phyloP scores from a whole-genome alignment of 2,329 filamentous ascomycete species.

The Simplicillium aogashimaense region DNA sequence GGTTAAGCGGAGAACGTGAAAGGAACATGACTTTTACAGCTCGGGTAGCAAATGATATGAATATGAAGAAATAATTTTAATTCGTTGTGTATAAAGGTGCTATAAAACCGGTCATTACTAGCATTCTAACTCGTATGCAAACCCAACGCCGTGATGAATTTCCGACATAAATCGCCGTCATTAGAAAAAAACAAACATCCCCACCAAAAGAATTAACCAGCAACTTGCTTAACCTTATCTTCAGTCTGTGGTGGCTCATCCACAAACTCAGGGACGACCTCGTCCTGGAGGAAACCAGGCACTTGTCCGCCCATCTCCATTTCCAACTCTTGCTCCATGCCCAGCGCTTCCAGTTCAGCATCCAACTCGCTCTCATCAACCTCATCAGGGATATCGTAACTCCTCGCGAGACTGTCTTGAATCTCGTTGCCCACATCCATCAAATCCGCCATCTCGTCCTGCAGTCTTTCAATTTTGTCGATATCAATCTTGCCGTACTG shows the following conservation, averaged over 20 bases:
- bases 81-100: too few species aligned
- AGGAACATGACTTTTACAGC: background rate
- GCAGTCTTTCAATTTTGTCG: conserved; percentile 92
- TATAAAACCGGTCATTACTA: too few species aligned
- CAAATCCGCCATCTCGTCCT: conserved; percentile 98
- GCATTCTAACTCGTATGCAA: too few species aligned
- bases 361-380: conserved; percentile 95
- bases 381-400: conserved; percentile 93
- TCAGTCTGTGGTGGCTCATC: conserved; percentile 73
- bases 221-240: conserved; percentile 75
- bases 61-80: too few species aligned
- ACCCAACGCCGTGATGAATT: too few species aligned
- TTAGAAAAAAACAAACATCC: too few species aligned
- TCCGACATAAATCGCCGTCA: too few species aligned
- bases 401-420: conserved; percentile 81
- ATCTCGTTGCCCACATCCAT: conserved; percentile 98
- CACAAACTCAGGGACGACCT: conserved; percentile 78
- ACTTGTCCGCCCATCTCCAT: conserved; percentile 53
- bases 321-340: conserved; percentile 88
- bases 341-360: conserved; percentile 88
- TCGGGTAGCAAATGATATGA: too few species aligned
- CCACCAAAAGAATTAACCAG: conserved; percentile 27
- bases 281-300: conserved; percentile 83
- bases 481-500: conserved; percentile 98
- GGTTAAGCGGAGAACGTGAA: background rate